Conservation (phyloP, 257 asterid species). For the Handroanthus guayacan region DNA sequence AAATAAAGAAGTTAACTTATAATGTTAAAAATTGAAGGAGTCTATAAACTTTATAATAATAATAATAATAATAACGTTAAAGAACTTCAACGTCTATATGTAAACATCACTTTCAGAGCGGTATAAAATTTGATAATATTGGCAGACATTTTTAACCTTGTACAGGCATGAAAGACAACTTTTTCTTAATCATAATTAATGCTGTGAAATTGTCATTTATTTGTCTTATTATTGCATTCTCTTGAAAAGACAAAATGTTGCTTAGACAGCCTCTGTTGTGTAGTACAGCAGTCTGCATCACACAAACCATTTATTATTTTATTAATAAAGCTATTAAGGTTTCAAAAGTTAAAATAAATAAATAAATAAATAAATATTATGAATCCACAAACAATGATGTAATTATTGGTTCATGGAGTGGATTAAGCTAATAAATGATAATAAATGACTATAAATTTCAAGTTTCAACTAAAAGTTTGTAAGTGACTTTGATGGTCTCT, state of each 20-base stretch:
- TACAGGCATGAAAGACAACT: neutral
- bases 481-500: no score
- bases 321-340: no score
- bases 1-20: no score
- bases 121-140: neutral
- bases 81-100: constrained; percentile 19
- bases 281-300: neutral
- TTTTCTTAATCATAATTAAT: neutral
- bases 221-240: neutral
- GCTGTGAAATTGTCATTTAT: neutral
- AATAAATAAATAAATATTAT: no score
- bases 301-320: no score
- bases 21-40: neutral
- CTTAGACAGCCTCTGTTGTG: neutral
- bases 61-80: neutral
- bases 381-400: no score
- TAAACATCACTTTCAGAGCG: constrained; percentile 32
- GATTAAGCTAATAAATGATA: neutral
- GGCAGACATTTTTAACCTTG: neutral
- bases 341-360: no score
- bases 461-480: neutral
- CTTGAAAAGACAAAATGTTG: neutral
- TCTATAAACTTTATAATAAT: neutral
- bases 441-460: neutral
- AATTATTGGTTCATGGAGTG: neutral